phyloP scores from a whole-genome alignment of 805 yeast genomes.

The Sungouiella blattae region DNA sequence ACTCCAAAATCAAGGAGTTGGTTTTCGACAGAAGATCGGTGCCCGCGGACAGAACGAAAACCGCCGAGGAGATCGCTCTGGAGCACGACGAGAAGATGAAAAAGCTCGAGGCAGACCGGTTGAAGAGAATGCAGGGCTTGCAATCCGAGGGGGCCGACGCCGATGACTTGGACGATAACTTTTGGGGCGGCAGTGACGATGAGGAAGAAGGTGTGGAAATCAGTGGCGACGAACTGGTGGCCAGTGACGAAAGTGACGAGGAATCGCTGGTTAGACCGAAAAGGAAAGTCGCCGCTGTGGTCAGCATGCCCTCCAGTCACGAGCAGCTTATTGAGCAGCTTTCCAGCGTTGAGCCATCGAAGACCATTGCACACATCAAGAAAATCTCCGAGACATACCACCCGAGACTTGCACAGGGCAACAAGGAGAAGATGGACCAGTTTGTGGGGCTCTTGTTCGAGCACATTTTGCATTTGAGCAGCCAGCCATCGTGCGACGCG shows the following conservation, averaged over 20 bases:
- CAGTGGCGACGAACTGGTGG: constrained; percentile 29
- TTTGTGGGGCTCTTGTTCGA: constrained; percentile 64
- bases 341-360: constrained; percentile 28
- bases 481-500: constrained; percentile 13
- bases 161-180: constrained; percentile 67
- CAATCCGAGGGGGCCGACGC: constrained; percentile 45
- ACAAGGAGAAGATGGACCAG: constrained; percentile 65
- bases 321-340: constrained; percentile 31
- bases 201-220: constrained; percentile 45
- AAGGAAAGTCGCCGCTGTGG: constrained; percentile 2
- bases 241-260: constrained; percentile 39
- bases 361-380: constrained; percentile 48
- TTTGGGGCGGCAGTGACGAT: constrained; percentile 55
- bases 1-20: constrained; percentile 61
- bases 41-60: constrained; percentile 78
- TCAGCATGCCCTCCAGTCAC: constrained; percentile 29
- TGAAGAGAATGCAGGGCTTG: constrained; percentile 71
- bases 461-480: constrained; percentile 50
- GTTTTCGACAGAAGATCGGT: constrained; percentile 71
- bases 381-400: constrained; percentile 59
- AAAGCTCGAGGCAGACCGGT: constrained; percentile 63
- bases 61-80: constrained; percentile 62
- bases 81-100: constrained; percentile 61
- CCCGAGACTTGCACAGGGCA: constrained; percentile 78
- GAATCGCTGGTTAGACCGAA: constrained; percentile 11